Base-by-base conservation (phyloP, 73 alveolate species). In the Paramecium pentaurelia region DNA sequence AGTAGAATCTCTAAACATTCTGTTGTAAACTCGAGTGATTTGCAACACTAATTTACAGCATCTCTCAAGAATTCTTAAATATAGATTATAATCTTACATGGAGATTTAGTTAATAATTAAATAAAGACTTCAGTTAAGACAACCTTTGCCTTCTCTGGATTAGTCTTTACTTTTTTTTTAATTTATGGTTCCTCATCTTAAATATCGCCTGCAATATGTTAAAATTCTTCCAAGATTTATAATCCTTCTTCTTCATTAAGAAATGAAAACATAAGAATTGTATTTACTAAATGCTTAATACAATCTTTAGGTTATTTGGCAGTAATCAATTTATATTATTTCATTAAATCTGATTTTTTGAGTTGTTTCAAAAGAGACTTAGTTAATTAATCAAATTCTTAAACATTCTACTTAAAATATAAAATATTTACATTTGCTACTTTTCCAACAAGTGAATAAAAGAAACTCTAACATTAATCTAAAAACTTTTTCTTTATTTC, bases 381-480 rank as follows among this genome's bases (percentile, higher is more conserved):
- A 0, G 73, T 47, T 10, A 42, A 27, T 20, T 80, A 3, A 80
- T 40, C 58, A 42, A 80, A 80, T 11, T 80, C 34, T 49, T 80
- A 30, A 8, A 7, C 12, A 32, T 73, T 34, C 84, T 64, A 64
- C 1, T 54, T 12, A 64, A 1, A 4, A 64, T 34, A 25, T 64
- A 64, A 2, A 64, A 64, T 64, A 32, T 25, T 32, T 64, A 64
- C 87, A 36, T 64, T 12, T n/a, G 87, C 87, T 16, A 40, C 36
- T 40, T 73, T 73, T 37, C 87, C 91, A 42, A 47, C 77, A 20
- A 80, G 38, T 6, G 91, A 80, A 47, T 14, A 80, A 27, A 32
- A 80, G 73, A 80, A 80, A 49, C 91, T 80, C 27, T 80, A 27
- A 45, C 58, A 45, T 80, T 80, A 80, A 25, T 80, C 91, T 49